Percentiles rank a stretch among this genome's conserved stretches.
These are phyloP conservation scores for Nasturtium officinale DNA, from an alignment of 345 rosid species.

Conservation along the genomic window DNA sequence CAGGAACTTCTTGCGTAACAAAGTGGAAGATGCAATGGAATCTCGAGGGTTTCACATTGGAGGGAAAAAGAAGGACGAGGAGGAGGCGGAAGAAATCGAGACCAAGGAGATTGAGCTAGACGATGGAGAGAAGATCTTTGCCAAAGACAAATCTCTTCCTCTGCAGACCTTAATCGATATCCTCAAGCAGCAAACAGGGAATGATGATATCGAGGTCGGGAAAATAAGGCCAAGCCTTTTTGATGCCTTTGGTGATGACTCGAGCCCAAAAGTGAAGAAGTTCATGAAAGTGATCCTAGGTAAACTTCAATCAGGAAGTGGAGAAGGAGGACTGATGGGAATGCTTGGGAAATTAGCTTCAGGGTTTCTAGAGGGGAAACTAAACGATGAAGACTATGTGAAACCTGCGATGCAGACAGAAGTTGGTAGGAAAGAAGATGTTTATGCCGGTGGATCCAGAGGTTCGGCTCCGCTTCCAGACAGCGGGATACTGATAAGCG, in stretches of 20 bases:
- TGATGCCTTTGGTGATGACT: slow-evolving; percentile 83
- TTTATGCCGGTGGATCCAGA: slow-evolving; percentile 72
- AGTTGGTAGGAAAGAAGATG: slow-evolving; percentile 73
- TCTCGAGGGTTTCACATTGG: slow-evolving; percentile 73
- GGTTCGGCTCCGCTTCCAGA: slow-evolving; percentile 61
- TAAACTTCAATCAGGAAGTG: slow-evolving; percentile 58
- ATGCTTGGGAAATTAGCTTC: slow-evolving; percentile 85
- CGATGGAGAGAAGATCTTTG: slow-evolving; percentile 53
- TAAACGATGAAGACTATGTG: slow-evolving; percentile 68
- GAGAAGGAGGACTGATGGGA: slow-evolving; percentile 77
- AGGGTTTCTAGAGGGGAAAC: slow-evolving; percentile 79
- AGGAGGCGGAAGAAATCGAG: slow-evolving; percentile 48
- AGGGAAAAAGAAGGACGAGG: slow-evolving; percentile 42
- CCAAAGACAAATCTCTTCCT: slow-evolving; percentile 75
- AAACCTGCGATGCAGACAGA: slow-evolving; percentile 73
- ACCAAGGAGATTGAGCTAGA: slow-evolving; percentile 48
- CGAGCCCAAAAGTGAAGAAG: slow-evolving; percentile 98
- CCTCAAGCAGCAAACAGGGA: slow-evolving; percentile 90
- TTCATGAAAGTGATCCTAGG: slow-evolving; percentile 78
- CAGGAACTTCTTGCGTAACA: slow-evolving; percentile 59
- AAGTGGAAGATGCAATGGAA: slow-evolving; percentile 58
- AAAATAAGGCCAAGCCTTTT: slow-evolving; percentile 90
- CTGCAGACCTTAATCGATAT: slow-evolving; percentile 77
- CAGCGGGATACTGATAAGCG: slow-evolving; percentile 82
- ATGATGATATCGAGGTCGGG: slow-evolving; percentile 90